phyloP scores from a whole-genome alignment of 1,284 basidiomycete genomes.

The Puccinia polysora region DNA sequence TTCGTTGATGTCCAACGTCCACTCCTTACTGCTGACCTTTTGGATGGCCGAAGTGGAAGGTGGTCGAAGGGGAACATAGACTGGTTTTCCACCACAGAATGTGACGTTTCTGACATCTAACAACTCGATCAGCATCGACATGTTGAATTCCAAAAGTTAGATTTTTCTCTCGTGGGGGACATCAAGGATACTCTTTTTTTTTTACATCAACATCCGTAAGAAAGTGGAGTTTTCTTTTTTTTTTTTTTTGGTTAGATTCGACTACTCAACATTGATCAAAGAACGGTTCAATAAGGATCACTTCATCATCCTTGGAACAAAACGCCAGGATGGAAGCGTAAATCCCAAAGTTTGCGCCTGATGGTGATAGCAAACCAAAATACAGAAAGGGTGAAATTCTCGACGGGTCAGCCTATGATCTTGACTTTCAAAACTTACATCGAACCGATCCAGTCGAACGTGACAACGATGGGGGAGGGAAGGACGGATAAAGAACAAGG shows the following conservation, averaged over 20 bases:
- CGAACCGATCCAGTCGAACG: too few relatives aligned
- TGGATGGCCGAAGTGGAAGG: constrained; percentile 57
- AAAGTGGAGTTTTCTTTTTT: too few relatives aligned
- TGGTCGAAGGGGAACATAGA: constrained; percentile 91
- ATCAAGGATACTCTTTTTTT: constrained; percentile 64
- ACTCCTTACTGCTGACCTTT: constrained; percentile 62
- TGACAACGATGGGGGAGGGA: too few relatives aligned
- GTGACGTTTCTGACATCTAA: constrained; percentile 48
- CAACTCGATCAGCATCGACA: too few relatives aligned
- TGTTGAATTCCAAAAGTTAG: constrained; percentile 10
- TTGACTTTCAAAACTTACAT: too few relatives aligned
- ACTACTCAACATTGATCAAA: constrained; percentile 52
- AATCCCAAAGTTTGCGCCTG: constrained; percentile 61
- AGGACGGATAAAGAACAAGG: neutral
- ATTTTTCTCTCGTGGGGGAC: constrained; percentile 50
- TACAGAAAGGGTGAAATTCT: neutral
- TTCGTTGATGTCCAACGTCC: constrained; percentile 80
- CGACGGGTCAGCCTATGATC: constrained; percentile 46
- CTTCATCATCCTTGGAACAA: constrained; percentile 83
- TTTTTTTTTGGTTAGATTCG: too few relatives aligned
- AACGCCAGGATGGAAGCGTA: constrained; percentile 86
- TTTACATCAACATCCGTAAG: neutral
- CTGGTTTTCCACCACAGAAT: constrained; percentile 66
- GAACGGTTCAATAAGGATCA: constrained; percentile 86
- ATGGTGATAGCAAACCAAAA: neutral